phyloP scores from a whole-genome alignment of 2,329 filamentous ascomycete genomes.

The Hymenoscyphus linearis region DNA sequence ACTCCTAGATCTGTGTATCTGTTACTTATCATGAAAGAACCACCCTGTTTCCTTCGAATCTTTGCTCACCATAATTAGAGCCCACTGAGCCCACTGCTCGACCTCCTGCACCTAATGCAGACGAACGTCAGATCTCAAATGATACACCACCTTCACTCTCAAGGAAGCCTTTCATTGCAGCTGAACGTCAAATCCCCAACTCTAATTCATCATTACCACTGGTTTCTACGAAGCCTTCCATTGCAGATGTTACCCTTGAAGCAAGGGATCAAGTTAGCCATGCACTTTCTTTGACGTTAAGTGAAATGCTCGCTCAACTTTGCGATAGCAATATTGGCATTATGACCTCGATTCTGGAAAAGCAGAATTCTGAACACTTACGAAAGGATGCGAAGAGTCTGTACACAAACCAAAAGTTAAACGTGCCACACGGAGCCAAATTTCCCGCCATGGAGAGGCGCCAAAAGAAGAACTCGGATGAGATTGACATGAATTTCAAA shows the following conservation, averaged over 20 bases:
- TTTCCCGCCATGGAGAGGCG: neutral
- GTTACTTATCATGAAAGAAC: neutral
- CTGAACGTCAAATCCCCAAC: neutral
- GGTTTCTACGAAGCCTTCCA: neutral
- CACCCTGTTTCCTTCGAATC: neutral
- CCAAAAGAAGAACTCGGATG: neutral
- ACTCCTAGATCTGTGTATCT: neutral
- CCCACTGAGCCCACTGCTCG: neutral
- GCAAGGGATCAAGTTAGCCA: neutral
- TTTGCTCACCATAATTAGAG: neutral
- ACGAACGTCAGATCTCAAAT: neutral
- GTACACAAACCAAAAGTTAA: neutral
- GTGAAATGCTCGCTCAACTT: neutral
- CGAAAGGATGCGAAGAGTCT: neutral
- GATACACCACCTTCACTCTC: neutral
- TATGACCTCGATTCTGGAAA: neutral
- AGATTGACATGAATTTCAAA: neutral
- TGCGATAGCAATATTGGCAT: neutral
- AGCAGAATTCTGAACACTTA: neutral
- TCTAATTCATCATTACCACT: neutral
- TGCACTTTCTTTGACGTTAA: neutral
- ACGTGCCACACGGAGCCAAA: neutral
- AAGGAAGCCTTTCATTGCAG: neutral
- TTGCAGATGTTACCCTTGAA: neutral
- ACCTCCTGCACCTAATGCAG: neutral